These are phyloP conservation scores for Alloascoidea africana DNA, from an alignment of 805 yeast species.

Conservation along the genomic window DNA sequence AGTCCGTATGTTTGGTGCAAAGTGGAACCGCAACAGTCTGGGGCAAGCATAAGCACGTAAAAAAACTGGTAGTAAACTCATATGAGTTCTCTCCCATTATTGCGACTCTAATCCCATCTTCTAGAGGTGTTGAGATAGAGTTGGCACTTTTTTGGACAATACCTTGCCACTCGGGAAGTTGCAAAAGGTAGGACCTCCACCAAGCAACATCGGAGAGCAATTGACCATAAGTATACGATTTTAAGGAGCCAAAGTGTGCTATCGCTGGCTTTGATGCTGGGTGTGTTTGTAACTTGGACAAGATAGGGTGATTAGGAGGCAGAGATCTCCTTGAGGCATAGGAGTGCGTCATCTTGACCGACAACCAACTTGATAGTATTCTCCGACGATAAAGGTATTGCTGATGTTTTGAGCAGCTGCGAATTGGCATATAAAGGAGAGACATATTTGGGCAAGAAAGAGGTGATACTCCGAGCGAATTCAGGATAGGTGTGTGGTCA, in stretches of 20 bases:
- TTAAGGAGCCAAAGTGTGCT: conserved; percentile 15
- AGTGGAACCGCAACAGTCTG: conserved; percentile 17
- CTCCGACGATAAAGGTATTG: no score
- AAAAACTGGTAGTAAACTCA: conserved; percentile 14
- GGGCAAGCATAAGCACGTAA: conserved; percentile 15
- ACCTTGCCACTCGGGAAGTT: conserved; percentile 1
- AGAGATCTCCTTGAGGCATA: no score
- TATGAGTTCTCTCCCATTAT: conserved; percentile 20
- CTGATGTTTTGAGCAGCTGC: no score
- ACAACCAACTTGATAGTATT: no score
- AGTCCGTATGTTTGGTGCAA: conserved; percentile 18
- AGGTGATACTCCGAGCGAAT: no score
- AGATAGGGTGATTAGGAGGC: conserved; percentile 11
- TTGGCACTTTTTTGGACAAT: conserved; percentile 5
- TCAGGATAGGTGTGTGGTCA: no score
- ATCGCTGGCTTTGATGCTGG: conserved; percentile 14
- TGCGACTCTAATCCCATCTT: conserved; percentile 13
- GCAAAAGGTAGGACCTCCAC: conserved; percentile 10
- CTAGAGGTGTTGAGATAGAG: conserved; percentile 1
- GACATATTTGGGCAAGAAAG: no score
- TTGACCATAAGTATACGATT: conserved; percentile 15
- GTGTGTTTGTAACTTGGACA: conserved; percentile 10
- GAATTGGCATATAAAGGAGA: no score
- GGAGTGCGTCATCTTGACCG: conserved; percentile 1
- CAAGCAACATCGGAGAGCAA: conserved; percentile 12